Base-by-base conservation (phyloP, 768 basidiomycete species). In the Xerocomus spinulosus region DNA sequence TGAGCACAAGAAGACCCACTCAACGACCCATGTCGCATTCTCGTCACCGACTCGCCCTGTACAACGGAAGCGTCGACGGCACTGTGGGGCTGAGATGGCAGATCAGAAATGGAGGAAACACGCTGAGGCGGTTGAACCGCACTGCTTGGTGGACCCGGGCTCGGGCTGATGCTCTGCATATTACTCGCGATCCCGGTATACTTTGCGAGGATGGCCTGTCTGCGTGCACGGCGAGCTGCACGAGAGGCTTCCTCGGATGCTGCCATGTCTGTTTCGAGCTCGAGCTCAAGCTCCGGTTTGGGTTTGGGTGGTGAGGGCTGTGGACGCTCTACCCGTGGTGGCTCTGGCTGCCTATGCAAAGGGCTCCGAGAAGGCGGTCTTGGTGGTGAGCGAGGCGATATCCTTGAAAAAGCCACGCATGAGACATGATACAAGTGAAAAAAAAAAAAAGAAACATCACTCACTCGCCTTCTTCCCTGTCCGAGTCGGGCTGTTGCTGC, bases 391-490 rank as follows among this genome's bases (percentile, higher is more conserved):
- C 72, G 72, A 38, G 85, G 85, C 7, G 86, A 89, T 55, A 87
- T 85, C 64, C 87, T 89, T 29, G 17, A 49, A 34, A 48, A 17
- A 48, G 34, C 38, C 48, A 56, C 17, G 4, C 23, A 37, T 68
- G 34, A 58, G 28, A 44, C 20, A 12, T n/a, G n/a, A n/a, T n/a
- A n/a, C n/a, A n/a, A n/a, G n/a, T n/a, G n/a, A n/a, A 43, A 28
- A 41, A 13, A 20, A 29, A 45, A 8, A 30, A 53, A 42, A 37
- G 29, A 43, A 39, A 6, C 8, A 5, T 36, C 32, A 92, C 92
- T 87, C 70, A 94, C 91, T 95, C 92, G 75, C 88, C 92, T 76
- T 94, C 92, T 72, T 92, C 88, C 64, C 69, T 85, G 55, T 90
- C 88, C 12, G 80, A 79, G 44, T 78, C 77, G 12, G 66, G 55